Evolutionary conservation across 2,329 filamentous ascomycete species (phyloP).

Genomic region (Cercospora citrullina): DNA sequence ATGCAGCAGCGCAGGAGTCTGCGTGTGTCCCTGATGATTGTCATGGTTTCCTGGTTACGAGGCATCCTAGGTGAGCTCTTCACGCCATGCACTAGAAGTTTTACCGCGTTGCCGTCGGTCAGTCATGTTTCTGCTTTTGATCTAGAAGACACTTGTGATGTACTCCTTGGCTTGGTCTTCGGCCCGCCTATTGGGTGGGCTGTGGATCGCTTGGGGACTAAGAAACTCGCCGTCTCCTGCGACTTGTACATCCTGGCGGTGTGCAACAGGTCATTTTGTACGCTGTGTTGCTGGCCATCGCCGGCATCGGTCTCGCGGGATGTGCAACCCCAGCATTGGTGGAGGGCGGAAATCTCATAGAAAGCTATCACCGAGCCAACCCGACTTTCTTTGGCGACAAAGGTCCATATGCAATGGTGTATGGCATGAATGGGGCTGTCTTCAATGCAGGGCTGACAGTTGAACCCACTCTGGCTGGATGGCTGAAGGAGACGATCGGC

Average conservation of each 20-base stretch:
- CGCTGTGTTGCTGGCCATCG: conserved; percentile 46
- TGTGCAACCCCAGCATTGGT: not conserved
- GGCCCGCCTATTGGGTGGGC: not conserved
- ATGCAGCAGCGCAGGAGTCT: too few species aligned
- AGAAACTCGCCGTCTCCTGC: not conserved
- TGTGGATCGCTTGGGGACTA: not conserved
- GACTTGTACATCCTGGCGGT: not conserved
- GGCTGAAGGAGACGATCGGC: conserved; percentile 49
- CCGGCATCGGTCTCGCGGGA: conserved; percentile 42
- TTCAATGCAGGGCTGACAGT: conserved; percentile 59
- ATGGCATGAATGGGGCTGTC: conserved; percentile 60
- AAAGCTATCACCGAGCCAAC: not conserved
- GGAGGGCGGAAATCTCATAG: not conserved
- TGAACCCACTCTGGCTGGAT: conserved; percentile 57
- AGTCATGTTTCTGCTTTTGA: too few species aligned
- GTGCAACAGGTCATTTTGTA: conserved; percentile 27
- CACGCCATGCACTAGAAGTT: too few species aligned
- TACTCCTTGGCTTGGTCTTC: not conserved
- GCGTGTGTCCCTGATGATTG: too few species aligned
- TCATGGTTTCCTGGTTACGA: too few species aligned
- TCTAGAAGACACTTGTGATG: too few species aligned
- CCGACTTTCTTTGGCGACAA: not conserved
- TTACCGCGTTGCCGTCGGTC: too few species aligned
- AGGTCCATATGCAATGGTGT: conserved; percentile 57
- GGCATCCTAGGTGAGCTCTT: too few species aligned